Evolutionary conservation across 176 grass and related monocot genomes (phyloP), one percentile per base, ranked within the genome.

Genomic region (Aegilops sharonensis): DNA sequence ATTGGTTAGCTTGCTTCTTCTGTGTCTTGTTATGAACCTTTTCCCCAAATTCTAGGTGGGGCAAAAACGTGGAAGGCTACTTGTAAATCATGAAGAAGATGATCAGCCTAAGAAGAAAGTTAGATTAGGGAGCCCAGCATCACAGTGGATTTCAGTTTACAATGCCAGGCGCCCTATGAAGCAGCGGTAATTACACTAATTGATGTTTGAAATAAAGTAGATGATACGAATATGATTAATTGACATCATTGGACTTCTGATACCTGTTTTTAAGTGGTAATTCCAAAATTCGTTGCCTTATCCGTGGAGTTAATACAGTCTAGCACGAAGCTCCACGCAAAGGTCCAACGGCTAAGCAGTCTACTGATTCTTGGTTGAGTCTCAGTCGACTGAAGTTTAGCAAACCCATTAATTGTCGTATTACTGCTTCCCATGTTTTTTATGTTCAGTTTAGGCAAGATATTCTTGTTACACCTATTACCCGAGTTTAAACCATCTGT

Each of bases 101-200:
- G 95, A 93, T 50, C 95, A 93, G 40, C 93, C 89, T 85, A 98
- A 90, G 90, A 98, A 98, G 89, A 98, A 98, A 83, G 86, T 98
- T 78, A 87, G 95, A 81, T 90, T 95, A 80, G 95, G 95, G 56
- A 92, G 72, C 57, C 93, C 93, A 20, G 91, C 93, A 5, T 86
- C 91, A 74, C 95, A 98, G 64, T 98, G 95, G 95, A 90, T 98
- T 90, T 98, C 95, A 50, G 93, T 95, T 83, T 98, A 98, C 73
- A 98, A 98, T 86, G 93, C 93, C 64, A 92, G 93, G 63, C 81
- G 85, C 32, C 93, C 95, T 27, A 98, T 93, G 95, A 98, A 98
- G 75, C 95, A 98, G 82, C 93, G 95, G 95, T 98, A 92, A 64
- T 63, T 83, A 45, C 50, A 81, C 56, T n/a, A 79, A 78, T 72